phyloP scores from a whole-genome alignment of 495 filamentous ascomycete genomes.

The Penicillium longicatenatum region DNA sequence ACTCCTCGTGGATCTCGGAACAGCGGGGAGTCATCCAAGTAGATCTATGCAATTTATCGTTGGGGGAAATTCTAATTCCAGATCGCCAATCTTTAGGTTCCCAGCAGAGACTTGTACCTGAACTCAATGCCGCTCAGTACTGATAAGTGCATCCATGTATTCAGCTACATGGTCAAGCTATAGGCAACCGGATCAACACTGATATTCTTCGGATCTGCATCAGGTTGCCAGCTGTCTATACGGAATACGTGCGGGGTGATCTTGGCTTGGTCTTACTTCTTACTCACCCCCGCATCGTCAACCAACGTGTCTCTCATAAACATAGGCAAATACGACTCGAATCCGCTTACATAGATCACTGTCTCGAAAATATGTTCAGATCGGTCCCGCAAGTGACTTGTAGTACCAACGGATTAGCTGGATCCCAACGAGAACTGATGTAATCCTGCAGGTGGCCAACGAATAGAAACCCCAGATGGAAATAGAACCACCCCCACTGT shows the following conservation, averaged over 20 bases:
- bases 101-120: too few species aligned
- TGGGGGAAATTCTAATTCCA: too few species aligned
- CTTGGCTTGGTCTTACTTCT: background rate
- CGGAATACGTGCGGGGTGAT: background rate
- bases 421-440: slow-evolving; percentile 2
- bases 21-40: too few species aligned
- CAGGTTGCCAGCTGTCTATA: background rate
- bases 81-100: too few species aligned
- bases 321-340: background rate
- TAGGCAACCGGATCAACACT: background rate
- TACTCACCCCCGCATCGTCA: background rate
- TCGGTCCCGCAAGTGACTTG: background rate
- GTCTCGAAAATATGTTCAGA: background rate
- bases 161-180: too few species aligned
- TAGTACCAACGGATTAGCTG: background rate
- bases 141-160: too few species aligned
- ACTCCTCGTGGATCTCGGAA: too few species aligned
- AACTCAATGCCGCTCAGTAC: too few species aligned
- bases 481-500: background rate
- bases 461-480: background rate
- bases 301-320: background rate
- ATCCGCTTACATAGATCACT: background rate
- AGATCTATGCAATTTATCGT: too few species aligned
- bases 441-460: slow-evolving; percentile 2
- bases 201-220: background rate